These are phyloP conservation scores for Globisporangium cylindrosporum DNA, from an alignment of 352 stramenopile species.

Conservation along the genomic window DNA sequence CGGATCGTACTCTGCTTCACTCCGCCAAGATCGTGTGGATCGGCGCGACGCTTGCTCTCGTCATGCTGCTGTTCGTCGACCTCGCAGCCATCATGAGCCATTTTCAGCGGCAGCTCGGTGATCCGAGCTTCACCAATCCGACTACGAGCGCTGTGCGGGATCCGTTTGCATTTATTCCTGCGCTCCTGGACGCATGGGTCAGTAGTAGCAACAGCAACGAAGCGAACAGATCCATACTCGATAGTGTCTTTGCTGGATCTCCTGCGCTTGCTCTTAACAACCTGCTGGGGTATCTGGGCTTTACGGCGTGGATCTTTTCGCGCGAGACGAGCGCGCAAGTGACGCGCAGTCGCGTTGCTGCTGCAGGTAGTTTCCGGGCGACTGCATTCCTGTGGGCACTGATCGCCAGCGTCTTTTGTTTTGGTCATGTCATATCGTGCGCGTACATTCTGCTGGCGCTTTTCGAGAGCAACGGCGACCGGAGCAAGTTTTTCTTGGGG, in stretches of 20 bases:
- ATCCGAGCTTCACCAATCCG: neutral
- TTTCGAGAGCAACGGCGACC: slow-evolving; percentile 65
- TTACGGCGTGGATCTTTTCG: slow-evolving; percentile 54
- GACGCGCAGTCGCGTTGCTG: neutral
- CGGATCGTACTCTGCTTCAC: neutral
- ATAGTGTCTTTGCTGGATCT: neutral
- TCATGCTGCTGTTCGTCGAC: slow-evolving; percentile 62
- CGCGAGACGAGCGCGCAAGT: slow-evolving; percentile 28
- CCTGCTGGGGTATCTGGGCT: slow-evolving; percentile 37
- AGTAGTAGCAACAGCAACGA: neutral
- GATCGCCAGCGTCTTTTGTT: slow-evolving; percentile 29
- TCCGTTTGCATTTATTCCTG: slow-evolving; percentile 27
- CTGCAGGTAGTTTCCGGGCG: neutral
- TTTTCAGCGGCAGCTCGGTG: slow-evolving; percentile 14
- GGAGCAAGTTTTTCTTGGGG: slow-evolving; percentile 68
- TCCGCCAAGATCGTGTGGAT: slow-evolving; percentile 47
- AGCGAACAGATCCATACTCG: neutral
- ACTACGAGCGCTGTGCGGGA: slow-evolving; percentile 14
- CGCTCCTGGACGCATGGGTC: slow-evolving; percentile 10
- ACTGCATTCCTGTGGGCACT: slow-evolving; percentile 10
- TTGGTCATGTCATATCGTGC: slow-evolving; percentile 63
- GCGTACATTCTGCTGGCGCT: slow-evolving; percentile 70
- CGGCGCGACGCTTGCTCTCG: slow-evolving; percentile 27
- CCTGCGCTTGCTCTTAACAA: slow-evolving; percentile 46
- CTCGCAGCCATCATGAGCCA: slow-evolving; percentile 40